These are phyloP conservation scores for Scutellaria minor DNA, from an alignment of 257 asterid genomes.

Conservation along the genomic window DNA sequence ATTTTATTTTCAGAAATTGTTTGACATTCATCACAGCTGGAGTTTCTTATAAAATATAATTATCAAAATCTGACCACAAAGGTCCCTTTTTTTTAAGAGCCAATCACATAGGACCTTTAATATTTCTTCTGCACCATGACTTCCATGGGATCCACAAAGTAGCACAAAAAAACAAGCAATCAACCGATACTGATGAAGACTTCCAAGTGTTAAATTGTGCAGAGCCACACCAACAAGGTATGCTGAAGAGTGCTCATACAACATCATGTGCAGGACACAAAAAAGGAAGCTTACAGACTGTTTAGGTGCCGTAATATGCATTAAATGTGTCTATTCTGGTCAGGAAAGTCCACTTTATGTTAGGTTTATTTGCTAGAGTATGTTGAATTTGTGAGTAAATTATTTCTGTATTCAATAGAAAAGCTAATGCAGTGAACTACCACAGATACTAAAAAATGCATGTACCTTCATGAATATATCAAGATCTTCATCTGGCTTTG, in stretches of 20 bases:
- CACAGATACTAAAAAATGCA: conserved; percentile 25
- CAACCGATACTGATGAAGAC: conserved; percentile 13
- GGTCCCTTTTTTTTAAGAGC: no score
- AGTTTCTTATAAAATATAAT: neutral
- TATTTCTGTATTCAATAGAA: neutral
- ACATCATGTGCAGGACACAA: neutral
- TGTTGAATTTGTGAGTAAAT: neutral
- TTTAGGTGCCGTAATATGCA: neutral
- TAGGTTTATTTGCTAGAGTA: conserved; percentile 6
- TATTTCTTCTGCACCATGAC: neutral
- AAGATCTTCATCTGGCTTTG: conserved; percentile 95
- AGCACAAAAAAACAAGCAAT: neutral
- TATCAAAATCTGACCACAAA: no score
- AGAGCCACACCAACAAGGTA: neutral
- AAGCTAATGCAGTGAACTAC: conserved; percentile 16
- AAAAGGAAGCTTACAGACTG: conserved; percentile 12
- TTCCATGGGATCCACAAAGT: neutral
- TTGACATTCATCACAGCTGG: neutral
- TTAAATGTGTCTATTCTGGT: conserved; percentile 3
- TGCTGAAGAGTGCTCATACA: neutral
- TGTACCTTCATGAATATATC: conserved; percentile 90
- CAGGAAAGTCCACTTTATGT: neutral
- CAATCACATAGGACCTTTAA: no score
- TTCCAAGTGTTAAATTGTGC: neutral
- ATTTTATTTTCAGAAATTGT: conserved; percentile 2